Evolutionary conservation across 768 basidiomycete genomes (phyloP), one percentile per base, ranked within the genome.

Genomic region (Calocera cornea): DNA sequence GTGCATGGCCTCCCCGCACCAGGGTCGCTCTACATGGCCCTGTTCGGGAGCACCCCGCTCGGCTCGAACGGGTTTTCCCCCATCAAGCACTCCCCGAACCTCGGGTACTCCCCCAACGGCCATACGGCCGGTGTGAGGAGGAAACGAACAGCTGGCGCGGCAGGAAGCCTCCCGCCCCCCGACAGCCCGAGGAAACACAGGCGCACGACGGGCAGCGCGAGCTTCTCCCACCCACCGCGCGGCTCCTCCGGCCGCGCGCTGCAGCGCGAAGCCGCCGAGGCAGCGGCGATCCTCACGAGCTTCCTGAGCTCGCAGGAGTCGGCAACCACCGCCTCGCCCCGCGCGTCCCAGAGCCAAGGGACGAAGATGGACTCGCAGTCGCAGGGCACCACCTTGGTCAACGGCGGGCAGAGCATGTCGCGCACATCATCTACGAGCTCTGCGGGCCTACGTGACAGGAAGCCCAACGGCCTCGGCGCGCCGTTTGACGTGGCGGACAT

Each of bases 11-110:
- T 60, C 31, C 54, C 54, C 2, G 54, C 54, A 5, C 54, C 54
- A 2, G 54, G 54, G 7, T 60, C 54, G 54, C 54, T 60, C 54
- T 60, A 60, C 19, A 60, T 60, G 54, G 54, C 54, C 27, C 54
- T 60, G 16, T 60, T 60, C 27, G 54, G 54, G 14, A 60, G 54
- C 22, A 33, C 54, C 24, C 54, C 54, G 22, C 31, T 60, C 7
- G 54, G 54, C 2, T 60, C 54, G 31, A 60, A 60, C 31, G 54
- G 54, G 24, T 60, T 60, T 22, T 60, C 54, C 11, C 54, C 54
- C 7, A 60, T 60, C 54, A 60, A 60, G 22, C 54, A 60, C 22
- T 60, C 54, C 7, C 54, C 54, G 8, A 29, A 12, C 16, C 27
- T 60, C 24, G 19, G 24, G 8, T 47, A 47, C 44, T 47, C 44